Evolutionary conservation across 2,329 filamentous ascomycete genomes (phyloP), one percentile per base, ranked within the genome.

Genomic region (Nemania sp.): DNA sequence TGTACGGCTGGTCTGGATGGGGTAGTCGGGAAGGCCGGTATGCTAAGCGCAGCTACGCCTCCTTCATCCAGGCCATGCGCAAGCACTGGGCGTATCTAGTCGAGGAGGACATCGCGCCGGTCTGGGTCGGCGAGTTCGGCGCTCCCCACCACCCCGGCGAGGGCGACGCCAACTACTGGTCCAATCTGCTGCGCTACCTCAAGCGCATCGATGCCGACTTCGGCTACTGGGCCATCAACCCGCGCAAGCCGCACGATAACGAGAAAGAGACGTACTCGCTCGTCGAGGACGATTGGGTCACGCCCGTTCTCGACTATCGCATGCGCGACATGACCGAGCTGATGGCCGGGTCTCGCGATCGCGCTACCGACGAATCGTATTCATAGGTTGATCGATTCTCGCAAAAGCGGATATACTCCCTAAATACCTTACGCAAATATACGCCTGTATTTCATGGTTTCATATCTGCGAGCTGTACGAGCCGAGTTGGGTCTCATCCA

Each of bases 1-100:
- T 88, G 19, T 88, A 89, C 67, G 75, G 77, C 26, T 89, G 86
- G 86, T 87, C 83, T 14, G 86, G 86, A 50, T 89, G 86, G 86
- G 84, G 84, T 31, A 82, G 78, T 61, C 66, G 75, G 56, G 79
- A 76, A 24, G 82, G 83, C 2, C 79, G 83, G 4, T 89, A 84
- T 67, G 75, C 80, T 7, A 80, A 80, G 68, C 79, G 85, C 5
- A 73, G 73, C 24, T 89, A 88, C 66, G 72, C 75, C 9, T 83
- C 81, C n/a, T 88, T 89, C 64, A 80, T 77, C 22, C 68, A 75
- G 49, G 76, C 83, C 46, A 88, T 88, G 85, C 75, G 78, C 22
- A 68, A 76, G 57, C 86, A 86, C 68, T 89, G 86, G 86, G 84
- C 73, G 2, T 89, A 84, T 64, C 76, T 89, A 19, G 70, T 88